Base-by-base conservation (phyloP, 2,329 filamentous ascomycete species). In the Pyrenophora seminiperda region DNA sequence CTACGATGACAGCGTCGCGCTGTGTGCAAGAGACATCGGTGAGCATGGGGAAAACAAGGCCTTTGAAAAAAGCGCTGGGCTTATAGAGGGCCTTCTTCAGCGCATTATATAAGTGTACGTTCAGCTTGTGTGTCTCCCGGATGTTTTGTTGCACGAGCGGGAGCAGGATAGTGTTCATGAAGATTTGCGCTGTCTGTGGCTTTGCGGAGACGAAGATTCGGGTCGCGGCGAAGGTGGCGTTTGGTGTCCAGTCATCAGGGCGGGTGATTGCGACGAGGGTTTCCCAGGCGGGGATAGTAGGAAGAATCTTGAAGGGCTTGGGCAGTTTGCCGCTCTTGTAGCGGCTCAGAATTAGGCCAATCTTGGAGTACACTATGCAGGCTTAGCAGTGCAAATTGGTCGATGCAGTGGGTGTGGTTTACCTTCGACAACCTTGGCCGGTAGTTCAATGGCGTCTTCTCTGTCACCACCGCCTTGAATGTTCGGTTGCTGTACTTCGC, bases 251-350 rank as follows among this genome's bases (percentile, higher is more conserved):
- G 53, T 76, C 76, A 53, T 94, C 88, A 4, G 93, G 92, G 22
- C 86, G 83, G n/a, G 91, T 96, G 47, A 96, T 84, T 57, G 86
- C 81, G 62, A 96, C 83, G 30, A 96, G 89, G 15, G 91, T 89
- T 69, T 94, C 90, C 91, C 92, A 97, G 65, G 94, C 85, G 6
- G 91, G 91, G 11, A 97, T 84, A 0, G 91, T 92, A 2, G 94
- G 94, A 7, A 99, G 82, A 58, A 97, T 91, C 76, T 97, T 97
- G 81, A 99, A 96, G 0, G 93, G 93, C 75, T 99, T 99, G 15
- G 94, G 94, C 24, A 99, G 82, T 60, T 93, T 93, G n/a, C 94
- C 94, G 11, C 89, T 93, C 76, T 96, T 96, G 79, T 96, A 97
- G 58, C 93, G 85, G 19, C 90, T 91, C 51, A 99, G 82, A 53